Evolutionary conservation across 495 filamentous ascomycete genomes (phyloP).

Genomic region (Astrocystis sublimbata): DNA sequence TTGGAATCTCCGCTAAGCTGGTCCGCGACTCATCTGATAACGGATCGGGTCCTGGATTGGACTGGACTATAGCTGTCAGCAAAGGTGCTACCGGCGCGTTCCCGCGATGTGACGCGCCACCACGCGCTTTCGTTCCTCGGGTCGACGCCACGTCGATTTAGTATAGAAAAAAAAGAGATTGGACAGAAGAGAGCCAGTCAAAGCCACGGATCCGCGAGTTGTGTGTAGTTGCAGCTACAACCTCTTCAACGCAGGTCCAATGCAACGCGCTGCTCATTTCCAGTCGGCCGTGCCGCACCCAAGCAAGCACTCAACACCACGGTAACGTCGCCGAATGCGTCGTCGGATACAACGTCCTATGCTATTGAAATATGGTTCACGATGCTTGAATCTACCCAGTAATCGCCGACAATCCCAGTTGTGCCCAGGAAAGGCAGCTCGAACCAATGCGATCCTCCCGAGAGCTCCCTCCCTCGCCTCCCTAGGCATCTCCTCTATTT

Average conservation of each 20-base stretch:
- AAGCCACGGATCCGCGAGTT: too few relatives aligned
- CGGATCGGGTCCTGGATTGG: background rate
- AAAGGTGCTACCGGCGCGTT: background rate
- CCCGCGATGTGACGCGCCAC: conserved; percentile 17
- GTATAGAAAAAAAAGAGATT: background rate
- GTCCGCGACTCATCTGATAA: conserved; percentile 1
- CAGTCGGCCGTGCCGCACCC: background rate
- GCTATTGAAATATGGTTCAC: background rate
- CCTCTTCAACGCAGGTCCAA: conserved; percentile 15
- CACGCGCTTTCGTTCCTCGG: background rate
- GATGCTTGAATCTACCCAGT: background rate
- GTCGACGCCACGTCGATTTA: background rate
- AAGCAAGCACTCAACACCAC: too few relatives aligned
- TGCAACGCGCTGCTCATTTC: conserved; percentile 15
- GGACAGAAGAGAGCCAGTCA: background rate
- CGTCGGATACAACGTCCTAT: background rate
- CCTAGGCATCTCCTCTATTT: too few relatives aligned
- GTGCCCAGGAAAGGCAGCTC: background rate
- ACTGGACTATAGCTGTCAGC: background rate
- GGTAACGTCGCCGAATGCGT: background rate
- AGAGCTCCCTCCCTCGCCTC: too few relatives aligned
- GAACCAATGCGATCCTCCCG: background rate
- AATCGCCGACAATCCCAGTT: background rate
- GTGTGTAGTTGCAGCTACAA: conserved; percentile 8
- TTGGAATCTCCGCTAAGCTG: background rate